Percentiles rank a stretch among this genome's conserved stretches.
These are phyloP conservation scores for Dillenia suffruticosa DNA, from an alignment of 164 flowering plant genomes.

Conservation along the genomic window DNA sequence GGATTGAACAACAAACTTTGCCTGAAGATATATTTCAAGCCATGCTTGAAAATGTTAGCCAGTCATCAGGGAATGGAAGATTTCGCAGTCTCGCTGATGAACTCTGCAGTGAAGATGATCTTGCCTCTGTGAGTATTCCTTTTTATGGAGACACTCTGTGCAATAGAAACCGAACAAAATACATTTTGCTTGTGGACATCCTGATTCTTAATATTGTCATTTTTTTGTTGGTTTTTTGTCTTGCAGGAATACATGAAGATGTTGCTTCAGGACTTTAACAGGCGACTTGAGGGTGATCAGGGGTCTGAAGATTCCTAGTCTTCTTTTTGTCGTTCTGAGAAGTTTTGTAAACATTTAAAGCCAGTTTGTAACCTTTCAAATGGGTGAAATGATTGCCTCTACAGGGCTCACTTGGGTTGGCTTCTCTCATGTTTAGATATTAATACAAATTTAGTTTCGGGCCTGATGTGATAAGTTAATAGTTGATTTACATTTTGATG, in stretches of 20 bases:
- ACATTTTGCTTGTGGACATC: not conserved
- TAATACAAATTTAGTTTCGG: too few species aligned
- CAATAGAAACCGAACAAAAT: too few species aligned
- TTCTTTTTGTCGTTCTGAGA: not conserved
- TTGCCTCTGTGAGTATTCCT: slow-evolving; percentile 48
- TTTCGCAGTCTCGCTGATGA: slow-evolving; percentile 38
- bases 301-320: slow-evolving; percentile 15
- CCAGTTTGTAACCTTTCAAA: too few species aligned
- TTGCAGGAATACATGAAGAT: slow-evolving; percentile 64
- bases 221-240: not conserved
- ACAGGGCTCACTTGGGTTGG: too few species aligned
- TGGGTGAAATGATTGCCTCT: too few species aligned
- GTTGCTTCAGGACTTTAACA: slow-evolving; percentile 37
- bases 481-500: too few species aligned
- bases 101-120: slow-evolving; percentile 46
- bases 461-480: too few species aligned
- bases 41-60: slow-evolving; percentile 44
- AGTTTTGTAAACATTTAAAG: not conserved
- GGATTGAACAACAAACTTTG: slow-evolving; percentile 38
- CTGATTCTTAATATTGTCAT: not conserved
- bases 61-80: slow-evolving; percentile 19
- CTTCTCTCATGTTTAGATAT: too few species aligned
- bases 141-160: not conserved
- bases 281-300: slow-evolving; percentile 30
- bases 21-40: slow-evolving; percentile 58